phyloP scores from a whole-genome alignment of 2,329 filamentous ascomycete species.

The Exophiala phaeomuriformis region DNA sequence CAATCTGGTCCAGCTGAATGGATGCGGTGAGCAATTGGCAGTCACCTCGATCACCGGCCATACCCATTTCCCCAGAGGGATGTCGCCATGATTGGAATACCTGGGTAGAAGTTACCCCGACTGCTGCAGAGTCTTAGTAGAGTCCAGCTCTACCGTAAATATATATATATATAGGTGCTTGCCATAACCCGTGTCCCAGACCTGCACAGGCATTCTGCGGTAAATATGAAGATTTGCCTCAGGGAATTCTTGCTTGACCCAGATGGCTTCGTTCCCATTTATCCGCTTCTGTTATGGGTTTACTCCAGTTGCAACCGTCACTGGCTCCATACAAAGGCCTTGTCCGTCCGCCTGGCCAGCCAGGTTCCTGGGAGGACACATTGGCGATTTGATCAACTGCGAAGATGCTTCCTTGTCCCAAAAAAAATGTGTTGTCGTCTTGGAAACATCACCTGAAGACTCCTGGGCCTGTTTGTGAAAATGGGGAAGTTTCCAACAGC shows the following conservation, averaged over 20 bases:
- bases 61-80: background rate
- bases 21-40: background rate
- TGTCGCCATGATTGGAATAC: background rate
- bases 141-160: background rate
- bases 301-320: background rate
- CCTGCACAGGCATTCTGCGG: background rate
- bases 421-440: background rate
- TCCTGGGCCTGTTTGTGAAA: background rate
- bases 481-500: too few relatives aligned
- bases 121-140: background rate
- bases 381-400: background rate
- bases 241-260: background rate
- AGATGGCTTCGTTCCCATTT: background rate
- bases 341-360: background rate
- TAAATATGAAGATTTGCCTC: background rate
- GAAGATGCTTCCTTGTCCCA: background rate
- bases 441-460: background rate
- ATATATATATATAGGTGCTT: background rate
- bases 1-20: background rate
- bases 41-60: slow-evolving; percentile 1
- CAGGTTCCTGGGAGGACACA: background rate
- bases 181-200: background rate
- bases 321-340: background rate
- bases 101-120: background rate
- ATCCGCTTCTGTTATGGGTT: background rate